A percentile compares a stretch with the other conserved stretches of the same genome.
phyloP scores from a whole-genome alignment of 495 filamentous ascomycete species.

The Pseudoneurospora amorphoporcata region DNA sequence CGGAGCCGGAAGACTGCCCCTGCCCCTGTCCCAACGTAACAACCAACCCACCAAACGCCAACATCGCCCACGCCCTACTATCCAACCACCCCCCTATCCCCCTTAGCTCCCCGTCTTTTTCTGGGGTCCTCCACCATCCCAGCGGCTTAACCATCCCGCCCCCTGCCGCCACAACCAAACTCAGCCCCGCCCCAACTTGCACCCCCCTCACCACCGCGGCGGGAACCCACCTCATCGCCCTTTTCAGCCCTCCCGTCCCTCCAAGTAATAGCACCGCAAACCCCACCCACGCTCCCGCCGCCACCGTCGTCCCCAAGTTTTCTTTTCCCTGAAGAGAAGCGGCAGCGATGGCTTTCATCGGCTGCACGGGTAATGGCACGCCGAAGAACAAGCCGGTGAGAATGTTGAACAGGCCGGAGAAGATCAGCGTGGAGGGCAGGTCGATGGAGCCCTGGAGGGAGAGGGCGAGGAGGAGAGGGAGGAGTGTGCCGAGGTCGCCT shows the following conservation, averaged over 20 bases:
- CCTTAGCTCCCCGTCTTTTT: too few species aligned
- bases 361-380: slow-evolving; percentile 77
- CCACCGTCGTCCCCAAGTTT: background rate
- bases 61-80: background rate
- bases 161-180: background rate
- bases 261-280: background rate
- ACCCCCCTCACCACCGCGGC: background rate
- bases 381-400: slow-evolving; percentile 72
- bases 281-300: background rate
- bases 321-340: too few species aligned
- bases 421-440: slow-evolving; percentile 73
- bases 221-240: background rate
- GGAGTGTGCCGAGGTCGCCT: slow-evolving; percentile 83
- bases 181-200: background rate
- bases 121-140: background rate
- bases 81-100: background rate
- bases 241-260: background rate
- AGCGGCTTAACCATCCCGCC: background rate
- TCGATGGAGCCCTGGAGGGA: slow-evolving; percentile 64
- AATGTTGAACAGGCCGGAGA: slow-evolving; percentile 80
- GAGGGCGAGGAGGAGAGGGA: slow-evolving; percentile 80
- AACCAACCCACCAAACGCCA: background rate
- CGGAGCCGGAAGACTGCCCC: background rate
- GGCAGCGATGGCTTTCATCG: slow-evolving; percentile 50
- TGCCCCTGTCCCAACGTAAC: background rate